Base-by-base conservation (phyloP, 352 stramenopile species). In the Aphanomyces stellatus region DNA sequence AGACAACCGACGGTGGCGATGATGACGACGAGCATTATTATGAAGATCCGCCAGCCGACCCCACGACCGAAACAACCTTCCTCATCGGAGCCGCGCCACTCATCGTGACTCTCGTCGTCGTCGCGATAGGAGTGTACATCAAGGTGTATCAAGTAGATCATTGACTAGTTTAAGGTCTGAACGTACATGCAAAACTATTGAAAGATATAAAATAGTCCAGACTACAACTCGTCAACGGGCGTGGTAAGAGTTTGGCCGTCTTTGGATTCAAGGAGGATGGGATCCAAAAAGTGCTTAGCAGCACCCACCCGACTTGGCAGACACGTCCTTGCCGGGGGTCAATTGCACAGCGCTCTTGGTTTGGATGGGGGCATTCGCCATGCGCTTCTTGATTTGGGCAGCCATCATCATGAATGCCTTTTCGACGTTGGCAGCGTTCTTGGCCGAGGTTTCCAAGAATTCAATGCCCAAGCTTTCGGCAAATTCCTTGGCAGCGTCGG, bases 371-470 rank as follows among this genome's bases (percentile, higher is more conserved):
- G 87, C 85, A 72, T 92, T 95, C 40, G 86, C 86, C 86, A 95
- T 93, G 70, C 86, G 80, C 72, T 95, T 95, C 78, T 93, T 99
- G 79, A 99, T 98, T 75, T 99, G 92, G 22, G 88, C 96, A 3
- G 96, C 96, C 96, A 99, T 99, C 28, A 93, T 99, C 72, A 99
- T 89, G 79, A 99, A 99, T n/a, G 97, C 95, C 70, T 99, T 92
- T 74, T 99, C 96, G 64, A 99, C 97, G 76, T 99, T 99, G 59
- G 93, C 93, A 13, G 91, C 88, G 69, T 97, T 99, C 87, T 99
- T 99, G 27, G 97, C 97, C 51, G 90, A 98, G 27, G 97, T 99
- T 82, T 99, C 97, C 31, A 99, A 81, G 76, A 99, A 99, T 67
- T 97, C 90, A 79, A 99, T 99, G 35, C 96, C 96, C 53, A 99